Evolutionary conservation across 208 protist genomes (phyloP).

Genomic region (Herpetomonas tarakana): DNA sequence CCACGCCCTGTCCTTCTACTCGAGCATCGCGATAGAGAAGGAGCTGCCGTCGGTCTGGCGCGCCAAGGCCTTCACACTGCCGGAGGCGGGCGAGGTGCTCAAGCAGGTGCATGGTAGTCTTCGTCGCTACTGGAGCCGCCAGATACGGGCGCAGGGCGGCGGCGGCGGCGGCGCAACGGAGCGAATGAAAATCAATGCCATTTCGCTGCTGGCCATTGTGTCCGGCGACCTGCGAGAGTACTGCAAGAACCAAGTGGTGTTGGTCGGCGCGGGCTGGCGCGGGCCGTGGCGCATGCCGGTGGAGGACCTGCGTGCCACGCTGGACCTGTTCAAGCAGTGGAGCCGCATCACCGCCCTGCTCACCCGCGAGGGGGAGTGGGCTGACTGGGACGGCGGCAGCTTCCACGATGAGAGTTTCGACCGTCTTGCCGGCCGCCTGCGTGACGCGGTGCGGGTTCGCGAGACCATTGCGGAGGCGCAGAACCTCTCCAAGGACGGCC

Average conservation of each 20-base stretch:
- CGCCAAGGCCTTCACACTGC: constrained; percentile 70
- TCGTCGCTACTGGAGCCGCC: constrained; percentile 58
- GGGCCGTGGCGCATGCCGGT: constrained; percentile 76
- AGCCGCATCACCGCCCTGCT: constrained; percentile 38
- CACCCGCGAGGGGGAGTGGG: constrained; percentile 54
- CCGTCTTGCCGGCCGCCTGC: constrained; percentile 53
- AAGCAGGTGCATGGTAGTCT: constrained; percentile 58
- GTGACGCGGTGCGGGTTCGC: constrained; percentile 71
- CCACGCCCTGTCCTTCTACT: constrained; percentile 68
- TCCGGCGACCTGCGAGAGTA: constrained; percentile 85
- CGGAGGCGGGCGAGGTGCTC: constrained; percentile 73
- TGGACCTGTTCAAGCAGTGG: constrained; percentile 72
- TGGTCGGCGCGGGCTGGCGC: constrained; percentile 72
- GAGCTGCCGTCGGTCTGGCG: constrained; percentile 82
- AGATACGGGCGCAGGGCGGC: neutral
- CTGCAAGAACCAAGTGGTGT: constrained; percentile 61
- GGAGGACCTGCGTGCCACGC: constrained; percentile 41
- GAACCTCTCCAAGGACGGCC: constrained; percentile 24
- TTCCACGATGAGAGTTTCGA: constrained; percentile 77
- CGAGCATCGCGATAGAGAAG: constrained; percentile 49
- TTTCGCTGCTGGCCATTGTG: constrained; percentile 83
- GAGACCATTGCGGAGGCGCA: constrained; percentile 42
- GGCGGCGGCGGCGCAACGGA: constrained; percentile 34
- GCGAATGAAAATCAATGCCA: constrained; percentile 58
- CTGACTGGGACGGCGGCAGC: constrained; percentile 63